Evolutionary conservation across 202 grass and related monocot species (phyloP), one percentile per base, ranked within the genome.

Genomic region (Brachypodium distachyon): DNA sequence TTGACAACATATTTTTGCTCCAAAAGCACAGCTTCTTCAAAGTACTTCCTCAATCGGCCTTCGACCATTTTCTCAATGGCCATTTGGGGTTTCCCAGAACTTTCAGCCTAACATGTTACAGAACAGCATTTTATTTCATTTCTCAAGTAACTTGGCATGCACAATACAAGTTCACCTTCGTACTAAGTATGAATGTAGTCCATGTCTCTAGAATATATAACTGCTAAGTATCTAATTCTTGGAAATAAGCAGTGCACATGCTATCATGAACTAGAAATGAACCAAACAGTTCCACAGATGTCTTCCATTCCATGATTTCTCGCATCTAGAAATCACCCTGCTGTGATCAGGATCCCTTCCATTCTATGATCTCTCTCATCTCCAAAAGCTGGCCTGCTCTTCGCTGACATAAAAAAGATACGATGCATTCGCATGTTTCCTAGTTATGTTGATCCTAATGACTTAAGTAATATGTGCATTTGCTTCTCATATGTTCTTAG

Each of bases 11-110:
- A 92, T 55, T 90, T 98, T 84, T 98, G 95, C 78, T 94, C 95
- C 87, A 90, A 85, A 32, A 98, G 84, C 29, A 95, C 95, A 64
- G 95, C 84, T 77, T 98, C 95, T 87, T 98, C 91, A 71, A 74
- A 92, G 64, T 95, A 98, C 73, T 98, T 94, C 70, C 87, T 88
- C 62, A 98, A 75, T 77, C 89, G 89, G 21, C 91, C 91, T 88
- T 98, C 95, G 26, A 94, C 91, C 95, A 98, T 98, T 82, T 95
- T 98, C 67, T 98, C 95, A 72, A 98, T 92, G 40, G 89, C 95
- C 82, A 92, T 88, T 85, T 92, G 89, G 18, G 95, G 75, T 77
- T 98, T 98, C 63, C 91, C 91, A 67, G 89, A 98, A 74, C 84
- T 91, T 90, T 94, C 77, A 41, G 95, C 95, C 95, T 95, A 70